A percentile compares a stretch with the other conserved stretches of the same genome.
phyloP scores from a whole-genome alignment of 75 land plant species.

The Selaginella moellendorffii region DNA sequence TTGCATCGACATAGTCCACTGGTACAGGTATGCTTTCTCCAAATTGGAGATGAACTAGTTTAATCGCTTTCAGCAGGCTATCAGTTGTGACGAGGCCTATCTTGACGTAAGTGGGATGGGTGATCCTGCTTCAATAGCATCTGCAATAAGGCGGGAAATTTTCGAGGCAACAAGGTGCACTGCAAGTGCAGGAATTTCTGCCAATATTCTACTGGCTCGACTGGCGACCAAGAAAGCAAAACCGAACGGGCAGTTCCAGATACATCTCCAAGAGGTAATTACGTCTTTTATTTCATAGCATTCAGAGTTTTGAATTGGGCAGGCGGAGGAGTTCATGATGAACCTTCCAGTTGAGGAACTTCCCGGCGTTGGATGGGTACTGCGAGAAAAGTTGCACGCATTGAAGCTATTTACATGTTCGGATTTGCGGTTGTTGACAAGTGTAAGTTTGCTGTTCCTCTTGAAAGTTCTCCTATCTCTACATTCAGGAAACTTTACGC shows the following conservation, averaged over 20 bases:
- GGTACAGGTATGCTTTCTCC: slow-evolving; percentile 55
- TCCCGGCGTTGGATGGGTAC: slow-evolving; percentile 81
- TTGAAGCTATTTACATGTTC: slow-evolving; percentile 48
- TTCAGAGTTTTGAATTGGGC: slow-evolving; percentile 3
- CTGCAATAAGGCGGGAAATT: slow-evolving; percentile 59
- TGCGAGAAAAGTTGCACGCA: slow-evolving; percentile 48
- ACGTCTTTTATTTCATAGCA: background rate
- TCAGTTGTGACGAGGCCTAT: slow-evolving; percentile 98
- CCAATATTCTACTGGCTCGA: slow-evolving; percentile 74
- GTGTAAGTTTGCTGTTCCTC: slow-evolving; percentile 30
- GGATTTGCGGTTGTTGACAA: slow-evolving; percentile 55
- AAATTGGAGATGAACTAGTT: background rate
- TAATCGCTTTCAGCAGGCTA: slow-evolving; percentile 36
- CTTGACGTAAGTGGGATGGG: slow-evolving; percentile 48
- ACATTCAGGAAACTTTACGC: slow-evolving; percentile 62
- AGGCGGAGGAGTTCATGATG: slow-evolving; percentile 58
- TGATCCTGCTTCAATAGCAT: slow-evolving; percentile 51
- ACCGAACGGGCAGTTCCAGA: slow-evolving; percentile 83
- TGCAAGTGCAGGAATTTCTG: slow-evolving; percentile 92
- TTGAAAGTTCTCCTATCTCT: background rate
- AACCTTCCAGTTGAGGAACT: slow-evolving; percentile 66
- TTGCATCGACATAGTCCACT: slow-evolving; percentile 77
- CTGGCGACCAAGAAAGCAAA: slow-evolving; percentile 87
- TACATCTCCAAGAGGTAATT: slow-evolving; percentile 35
- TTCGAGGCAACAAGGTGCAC: slow-evolving; percentile 65